Evolutionary conservation across 2,329 filamentous ascomycete species (phyloP), one percentile per base, ranked within the genome.

Genomic region (Alternaria panax): DNA sequence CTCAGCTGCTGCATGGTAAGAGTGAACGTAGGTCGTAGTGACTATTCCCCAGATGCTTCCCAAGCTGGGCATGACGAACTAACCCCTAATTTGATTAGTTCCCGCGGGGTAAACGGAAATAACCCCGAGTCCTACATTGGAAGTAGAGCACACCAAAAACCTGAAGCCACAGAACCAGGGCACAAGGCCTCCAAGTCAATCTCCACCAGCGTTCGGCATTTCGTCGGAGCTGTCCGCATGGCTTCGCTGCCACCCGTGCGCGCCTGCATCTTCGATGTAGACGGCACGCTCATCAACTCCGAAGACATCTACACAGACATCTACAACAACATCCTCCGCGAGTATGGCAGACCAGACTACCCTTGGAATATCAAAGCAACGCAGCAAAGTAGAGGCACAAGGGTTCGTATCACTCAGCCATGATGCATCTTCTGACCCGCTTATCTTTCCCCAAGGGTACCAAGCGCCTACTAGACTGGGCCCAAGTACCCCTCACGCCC

Each of bases 191-290:
- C 45, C 14, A 20, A 22, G 12, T 25, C 24, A 47, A 34, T 4
- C 12, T 22, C 27, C 7, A 11, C 32, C 12, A 14, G 28, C n/a
- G 16, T 16, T 24, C 9, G 22, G 34, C 8, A 24, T 2, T 12
- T 11, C 12, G 27, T 20, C 22, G 5, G 16, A 32, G 5, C 8
- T n/a, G n/a, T 27, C 8, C 7, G 25, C 9, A 59, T 59, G 56
- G 38, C 30, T 25, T 41, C 47, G 18, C 25, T 66, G 7, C 69
- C 64, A 2, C 63, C 66, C 34, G 60, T 75, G 27, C 69, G 74
- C 22, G 75, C 75, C 45, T 76, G 71, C 59, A 76, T 78, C 46
- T 78, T 77, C 42, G 74, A 77, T 60, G 63, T 77, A 58, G 75
- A 77, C 47, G 74, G 75, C 3, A 68, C 74, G 7, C 72, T 78